Percentiles rank a stretch among this genome's conserved stretches.
These are phyloP conservation scores for Beta corolliflora DNA, from an alignment of 179 eudicot species.

Conservation along the genomic window DNA sequence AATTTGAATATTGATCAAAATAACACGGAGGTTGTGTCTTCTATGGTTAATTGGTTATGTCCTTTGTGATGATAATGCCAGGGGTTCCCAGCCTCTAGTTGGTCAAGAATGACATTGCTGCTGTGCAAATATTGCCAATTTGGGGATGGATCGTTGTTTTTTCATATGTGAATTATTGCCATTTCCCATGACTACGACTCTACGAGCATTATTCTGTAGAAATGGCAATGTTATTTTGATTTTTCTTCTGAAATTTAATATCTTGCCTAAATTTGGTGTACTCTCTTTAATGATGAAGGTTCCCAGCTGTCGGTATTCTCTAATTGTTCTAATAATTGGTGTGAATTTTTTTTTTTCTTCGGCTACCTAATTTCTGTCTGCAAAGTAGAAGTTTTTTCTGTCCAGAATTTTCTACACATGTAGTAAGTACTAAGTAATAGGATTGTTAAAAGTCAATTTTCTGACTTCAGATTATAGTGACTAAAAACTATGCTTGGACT, in stretches of 20 bases:
- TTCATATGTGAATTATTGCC: not conserved
- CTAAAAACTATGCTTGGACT: not conserved
- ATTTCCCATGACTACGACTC: conserved; percentile 10
- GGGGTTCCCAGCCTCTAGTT: no score
- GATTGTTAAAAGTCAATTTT: conserved; percentile 9
- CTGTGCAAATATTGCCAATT: conserved; percentile 8
- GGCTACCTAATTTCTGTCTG: conserved; percentile 5
- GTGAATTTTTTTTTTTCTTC: not conserved
- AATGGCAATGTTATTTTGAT: not conserved
- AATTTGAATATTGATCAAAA: no score
- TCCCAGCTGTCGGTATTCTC: not conserved
- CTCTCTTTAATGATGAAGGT: not conserved
- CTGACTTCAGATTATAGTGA: conserved; percentile 14
- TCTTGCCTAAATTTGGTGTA: conserved; percentile 5
- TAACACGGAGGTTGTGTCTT: no score
- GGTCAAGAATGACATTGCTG: not conserved
- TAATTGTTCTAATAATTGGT: not conserved
- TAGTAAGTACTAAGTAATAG: not conserved
- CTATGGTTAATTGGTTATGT: no score
- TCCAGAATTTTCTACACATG: not conserved
- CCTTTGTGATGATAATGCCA: no score
- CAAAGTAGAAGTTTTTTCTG: conserved; percentile 5
- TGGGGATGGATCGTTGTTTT: conserved; percentile 2
- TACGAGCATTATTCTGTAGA: conserved; percentile 13
- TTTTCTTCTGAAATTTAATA: not conserved